phyloP scores from a whole-genome alignment of 1,284 basidiomycete species.

The Peniophora sp. region DNA sequence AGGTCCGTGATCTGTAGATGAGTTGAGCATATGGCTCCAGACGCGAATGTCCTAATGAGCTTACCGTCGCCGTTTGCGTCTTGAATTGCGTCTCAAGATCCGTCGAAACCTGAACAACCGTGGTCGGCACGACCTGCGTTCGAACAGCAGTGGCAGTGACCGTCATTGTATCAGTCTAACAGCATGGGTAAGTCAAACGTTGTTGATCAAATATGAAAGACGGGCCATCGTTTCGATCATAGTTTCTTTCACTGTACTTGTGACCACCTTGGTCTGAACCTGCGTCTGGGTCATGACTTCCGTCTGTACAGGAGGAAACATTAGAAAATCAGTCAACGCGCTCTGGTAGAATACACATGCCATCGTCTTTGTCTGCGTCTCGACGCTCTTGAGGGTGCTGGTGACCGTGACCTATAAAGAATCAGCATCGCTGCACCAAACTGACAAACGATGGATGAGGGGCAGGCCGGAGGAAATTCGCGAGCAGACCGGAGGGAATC shows the following conservation, averaged over 20 bases:
- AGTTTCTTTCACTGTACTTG: slow-evolving; percentile 8
- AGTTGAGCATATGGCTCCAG: too few species aligned
- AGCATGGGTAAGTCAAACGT: neutral
- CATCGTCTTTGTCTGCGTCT: slow-evolving; percentile 8
- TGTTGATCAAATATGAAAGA: neutral
- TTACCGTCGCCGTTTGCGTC: neutral
- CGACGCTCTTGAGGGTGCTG: slow-evolving; percentile 17
- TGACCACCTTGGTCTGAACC: slow-evolving; percentile 20
- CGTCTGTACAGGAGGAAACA: slow-evolving; percentile 28
- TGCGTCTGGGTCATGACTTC: slow-evolving; percentile 24
- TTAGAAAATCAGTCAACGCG: too few species aligned
- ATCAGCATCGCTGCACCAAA: neutral
- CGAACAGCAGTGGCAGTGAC: neutral
- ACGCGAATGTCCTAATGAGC: too few species aligned
- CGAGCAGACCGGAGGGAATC: too few species aligned
- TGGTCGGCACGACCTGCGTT: slow-evolving; percentile 18
- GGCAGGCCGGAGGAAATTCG: too few species aligned
- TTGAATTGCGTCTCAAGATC: neutral
- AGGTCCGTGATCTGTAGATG: slow-evolving; percentile 23
- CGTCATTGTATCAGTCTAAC: neutral
- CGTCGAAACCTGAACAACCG: slow-evolving; percentile 14
- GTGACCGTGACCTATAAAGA: slow-evolving; percentile 19
- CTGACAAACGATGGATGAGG: too few species aligned
- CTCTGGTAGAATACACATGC: too few species aligned
- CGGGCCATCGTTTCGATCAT: slow-evolving; percentile 8